Evolutionary conservation across 2,329 filamentous ascomycete species (phyloP), one percentile per base, ranked within the genome.

Genomic region (Calonectria hongkongensis): DNA sequence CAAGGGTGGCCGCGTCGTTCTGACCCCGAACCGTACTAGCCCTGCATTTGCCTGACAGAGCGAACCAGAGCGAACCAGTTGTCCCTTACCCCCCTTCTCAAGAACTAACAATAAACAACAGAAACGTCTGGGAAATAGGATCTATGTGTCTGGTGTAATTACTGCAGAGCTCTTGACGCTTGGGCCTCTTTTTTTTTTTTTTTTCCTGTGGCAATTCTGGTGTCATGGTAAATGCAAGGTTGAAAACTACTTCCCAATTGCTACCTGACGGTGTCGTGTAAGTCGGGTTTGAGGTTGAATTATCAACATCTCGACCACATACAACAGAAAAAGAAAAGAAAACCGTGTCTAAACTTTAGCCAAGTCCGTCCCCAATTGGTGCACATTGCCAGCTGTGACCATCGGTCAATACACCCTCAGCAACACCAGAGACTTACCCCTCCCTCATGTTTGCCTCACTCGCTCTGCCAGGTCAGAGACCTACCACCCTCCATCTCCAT

Each of bases 161-260:
- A 15, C 58, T 15, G 13, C 27, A 47, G 58, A 12, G n/a, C 25
- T 3, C 4, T 2, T 9, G 8, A 47, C 16, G 8, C 27, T 21
- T 28, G 16, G 8, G 16, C 2, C 47, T 10, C 2, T 50, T 15
- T 25, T 43, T n/a, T 45, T 25, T 43, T n/a, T 45, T 54, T 51
- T 13, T 33, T 5, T 33, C n/a, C 27, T 45, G 48, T 30, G 7
- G 50, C 27, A 43, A 48, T 4, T 3, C 25, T 67, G 21, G 41
- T 18, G 28, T 16, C 39, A 45, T 28, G 21, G 30, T 13, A 41
- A 47, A 66, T 21, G 27, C 47, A n/a, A 28, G 33, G 43, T 71
- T 71, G 69, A 66, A 71, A 51, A 33, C 54, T 33, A 30, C 36
- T 41, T 72, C 70, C 70, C 70, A 68, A 72, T 68, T 68, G 70